Evolutionary conservation across 305 asterid species (phyloP), one percentile per base, ranked within the genome.

Genomic region (Fraxinus sp.): DNA sequence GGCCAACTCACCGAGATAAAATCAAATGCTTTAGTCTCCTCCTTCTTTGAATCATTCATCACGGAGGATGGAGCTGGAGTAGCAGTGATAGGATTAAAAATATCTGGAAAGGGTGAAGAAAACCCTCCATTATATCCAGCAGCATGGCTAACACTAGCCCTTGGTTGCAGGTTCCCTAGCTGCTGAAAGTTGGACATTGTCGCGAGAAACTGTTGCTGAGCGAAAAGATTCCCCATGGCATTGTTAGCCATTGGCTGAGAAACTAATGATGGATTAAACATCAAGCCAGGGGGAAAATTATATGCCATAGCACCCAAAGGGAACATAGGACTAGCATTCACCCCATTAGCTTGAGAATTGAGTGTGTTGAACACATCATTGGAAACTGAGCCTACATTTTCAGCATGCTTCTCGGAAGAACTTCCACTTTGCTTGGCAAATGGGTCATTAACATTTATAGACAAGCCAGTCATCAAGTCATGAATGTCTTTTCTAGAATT

Each of bases 161-260:
- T 84, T 39, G 88, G 46, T 79, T 91, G 98, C 85, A 92, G 68
- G 86, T 86, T 90, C 70, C 96, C 97, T 36, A 86, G 89, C 82
- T 94, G 98, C 88, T 94, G 98, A 85, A 91, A 92, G 90, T 90
- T 93, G 86, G 97, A 89, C 95, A 94, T 92, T 46, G 96, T 86
- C 81, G 98, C 94, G 83, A 94, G 93, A 85, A 93, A 85, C 88
- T 92, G 98, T 83, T 92, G 98, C 78, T 96, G 98, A 83, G 97
- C 93, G 74, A 91, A 77, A 85, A 92, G 90, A 87, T 59, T 91
- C 43, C 93, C 95, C 92, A 90, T 89, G 79, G 93, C 88, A 81
- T 83, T 82, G 83, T 90, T 90, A 84, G 91, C 90, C 84, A 94
- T 87, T 77, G 88, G 92, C 24, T 91, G 96, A 57, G 97, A 81